Percentiles rank a stretch among this genome's conserved stretches.
Evolutionary conservation across 2,329 filamentous ascomycete genomes (phyloP).

Genomic region (Diaporthe citrichinensis): DNA sequence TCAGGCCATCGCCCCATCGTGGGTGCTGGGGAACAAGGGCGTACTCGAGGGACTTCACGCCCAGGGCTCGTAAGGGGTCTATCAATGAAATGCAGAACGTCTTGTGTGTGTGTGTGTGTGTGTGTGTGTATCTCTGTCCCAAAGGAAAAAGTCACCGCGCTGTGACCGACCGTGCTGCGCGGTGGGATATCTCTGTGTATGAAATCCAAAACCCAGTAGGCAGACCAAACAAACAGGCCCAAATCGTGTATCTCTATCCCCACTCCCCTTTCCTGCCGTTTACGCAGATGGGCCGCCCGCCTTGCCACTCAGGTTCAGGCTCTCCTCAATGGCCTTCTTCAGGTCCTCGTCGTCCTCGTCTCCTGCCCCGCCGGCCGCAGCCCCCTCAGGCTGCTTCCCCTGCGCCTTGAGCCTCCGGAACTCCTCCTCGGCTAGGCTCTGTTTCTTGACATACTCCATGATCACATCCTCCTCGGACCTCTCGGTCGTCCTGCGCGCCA

Average conservation of each 20-base stretch:
- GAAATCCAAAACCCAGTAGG: conserved; percentile 27
- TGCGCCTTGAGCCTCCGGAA: conserved; percentile 54
- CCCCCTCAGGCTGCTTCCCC: conserved; percentile 51
- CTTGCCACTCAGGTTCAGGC: conserved; percentile 59
- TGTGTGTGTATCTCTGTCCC: background rate
- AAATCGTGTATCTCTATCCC: background rate
- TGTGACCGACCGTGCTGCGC: conserved; percentile 26
- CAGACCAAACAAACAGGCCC: background rate
- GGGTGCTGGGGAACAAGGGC: conserved; percentile 47
- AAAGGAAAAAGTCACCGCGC: background rate
- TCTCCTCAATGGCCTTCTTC: conserved; percentile 68
- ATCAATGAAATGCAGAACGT: background rate
- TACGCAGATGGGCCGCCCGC: conserved; percentile 43
- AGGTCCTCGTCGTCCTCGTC: conserved; percentile 69
- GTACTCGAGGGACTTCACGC: conserved; percentile 35
- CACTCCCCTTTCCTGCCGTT: background rate
- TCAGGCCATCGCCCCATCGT: conserved; percentile 44
- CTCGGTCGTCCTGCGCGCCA: conserved; percentile 52
- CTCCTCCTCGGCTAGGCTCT: conserved; percentile 79
- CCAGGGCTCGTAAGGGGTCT: background rate
- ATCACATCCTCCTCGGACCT: conserved; percentile 79
- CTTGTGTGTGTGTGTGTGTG: conserved; percentile 8
- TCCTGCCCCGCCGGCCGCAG: conserved; percentile 40
- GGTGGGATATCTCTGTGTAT: conserved; percentile 38
- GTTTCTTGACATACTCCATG: conserved; percentile 82